A percentile compares a stretch with the other conserved stretches of the same genome.
Evolutionary conservation across 1,284 basidiomycete species (phyloP).

Genomic region (Ganoderma resinaceum): DNA sequence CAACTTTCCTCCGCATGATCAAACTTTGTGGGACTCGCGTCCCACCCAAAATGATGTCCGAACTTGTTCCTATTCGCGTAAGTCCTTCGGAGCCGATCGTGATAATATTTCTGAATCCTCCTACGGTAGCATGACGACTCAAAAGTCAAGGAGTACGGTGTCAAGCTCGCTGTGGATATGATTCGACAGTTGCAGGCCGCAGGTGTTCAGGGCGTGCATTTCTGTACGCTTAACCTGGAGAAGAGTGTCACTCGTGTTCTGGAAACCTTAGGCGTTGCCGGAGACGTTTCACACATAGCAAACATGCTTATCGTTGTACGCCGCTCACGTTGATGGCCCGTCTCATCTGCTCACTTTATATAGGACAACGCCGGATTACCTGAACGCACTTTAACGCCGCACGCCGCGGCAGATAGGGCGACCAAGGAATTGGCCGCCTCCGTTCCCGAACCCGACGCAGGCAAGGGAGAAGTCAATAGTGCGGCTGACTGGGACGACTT

Average conservation of each 20-base stretch:
- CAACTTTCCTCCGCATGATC: constrained; percentile 90
- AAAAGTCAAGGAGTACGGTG: constrained; percentile 90
- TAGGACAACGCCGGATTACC: constrained; percentile 37
- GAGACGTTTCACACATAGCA: constrained; percentile 45
- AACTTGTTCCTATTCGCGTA: constrained; percentile 84
- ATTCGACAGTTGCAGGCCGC: constrained; percentile 63
- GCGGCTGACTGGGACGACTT: constrained; percentile 96
- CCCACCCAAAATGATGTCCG: constrained; percentile 72
- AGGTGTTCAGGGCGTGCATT: constrained; percentile 85
- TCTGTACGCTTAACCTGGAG: constrained; percentile 98
- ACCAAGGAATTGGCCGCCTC: constrained; percentile 52
- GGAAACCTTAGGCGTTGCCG: constrained; percentile 78
- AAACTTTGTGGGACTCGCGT: constrained; percentile 89
- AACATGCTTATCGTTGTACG: constrained; percentile 76
- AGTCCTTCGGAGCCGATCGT: constrained; percentile 34
- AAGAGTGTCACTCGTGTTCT: constrained; percentile 93
- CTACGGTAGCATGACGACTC: constrained; percentile 82
- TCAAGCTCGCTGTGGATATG: constrained; percentile 80
- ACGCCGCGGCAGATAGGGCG: constrained; percentile 64
- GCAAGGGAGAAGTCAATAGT: constrained; percentile 76
- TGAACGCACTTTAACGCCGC: constrained; percentile 64
- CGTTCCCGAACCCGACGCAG: constrained; percentile 58
- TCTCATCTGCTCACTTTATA: not conserved
- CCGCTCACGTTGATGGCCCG: not conserved
- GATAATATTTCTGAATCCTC: constrained; percentile 4